These are phyloP conservation scores for Podospora appendiculata DNA, from an alignment of 495 filamentous ascomycete species.

Conservation along the genomic window DNA sequence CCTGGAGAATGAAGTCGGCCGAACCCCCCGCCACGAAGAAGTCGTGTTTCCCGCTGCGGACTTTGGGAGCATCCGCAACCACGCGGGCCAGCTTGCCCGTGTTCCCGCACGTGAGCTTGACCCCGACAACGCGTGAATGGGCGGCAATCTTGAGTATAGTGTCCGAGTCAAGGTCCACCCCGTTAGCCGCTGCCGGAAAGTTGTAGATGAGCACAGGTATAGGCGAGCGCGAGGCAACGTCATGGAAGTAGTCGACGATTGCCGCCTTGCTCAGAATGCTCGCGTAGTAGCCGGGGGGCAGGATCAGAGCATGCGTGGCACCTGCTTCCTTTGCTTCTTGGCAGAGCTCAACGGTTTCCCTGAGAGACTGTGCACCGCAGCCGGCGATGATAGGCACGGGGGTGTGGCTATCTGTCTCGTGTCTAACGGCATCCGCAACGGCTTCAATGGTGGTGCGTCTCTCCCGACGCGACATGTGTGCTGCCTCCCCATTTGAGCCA, in stretches of 20 bases:
- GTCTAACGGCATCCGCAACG: conserved; percentile 62
- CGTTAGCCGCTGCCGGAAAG: conserved; percentile 75
- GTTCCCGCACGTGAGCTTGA: conserved; percentile 84
- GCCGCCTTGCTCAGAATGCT: conserved; percentile 59
- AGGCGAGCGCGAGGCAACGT: conserved; percentile 60
- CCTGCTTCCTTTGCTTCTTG: conserved; percentile 66
- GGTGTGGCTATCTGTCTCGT: conserved; percentile 59
- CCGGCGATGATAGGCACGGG: conserved; percentile 70
- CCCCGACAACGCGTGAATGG: conserved; percentile 70
- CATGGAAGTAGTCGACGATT: conserved; percentile 63
- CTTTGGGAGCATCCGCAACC: conserved; percentile 45
- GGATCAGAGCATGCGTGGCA: conserved; percentile 75
- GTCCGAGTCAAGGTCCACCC: conserved; percentile 78
- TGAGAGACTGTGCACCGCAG: conserved; percentile 40
- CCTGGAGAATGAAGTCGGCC: conserved; percentile 79
- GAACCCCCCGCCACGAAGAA: conserved; percentile 79
- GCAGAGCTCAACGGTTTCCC: conserved; percentile 39
- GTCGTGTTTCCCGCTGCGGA: conserved; percentile 28
- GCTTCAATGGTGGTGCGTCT: conserved; percentile 61
- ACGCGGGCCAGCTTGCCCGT: conserved; percentile 80
- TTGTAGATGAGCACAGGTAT: conserved; percentile 78
- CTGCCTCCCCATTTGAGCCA: conserved; percentile 85
- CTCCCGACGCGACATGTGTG: conserved; percentile 67
- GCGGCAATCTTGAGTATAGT: conserved; percentile 64
- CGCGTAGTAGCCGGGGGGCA: conserved; percentile 83